Conservation (phyloP, 331 rosid genomes). For the Acacia concinna region DNA sequence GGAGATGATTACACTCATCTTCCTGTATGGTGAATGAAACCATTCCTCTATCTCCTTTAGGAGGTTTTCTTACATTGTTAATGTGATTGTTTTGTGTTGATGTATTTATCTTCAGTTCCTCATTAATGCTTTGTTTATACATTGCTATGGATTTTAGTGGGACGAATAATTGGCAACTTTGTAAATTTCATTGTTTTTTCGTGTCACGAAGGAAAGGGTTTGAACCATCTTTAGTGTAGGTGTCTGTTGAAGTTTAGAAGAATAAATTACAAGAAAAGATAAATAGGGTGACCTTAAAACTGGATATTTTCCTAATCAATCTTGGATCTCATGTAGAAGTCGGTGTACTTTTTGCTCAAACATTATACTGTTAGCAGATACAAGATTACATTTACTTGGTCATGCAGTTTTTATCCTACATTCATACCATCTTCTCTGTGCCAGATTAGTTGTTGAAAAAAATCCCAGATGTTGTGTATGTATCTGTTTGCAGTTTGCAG, state of each 20-base stretch:
- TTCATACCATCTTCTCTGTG: not conserved
- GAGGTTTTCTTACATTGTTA: conserved; percentile 11
- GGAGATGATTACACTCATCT: conserved; percentile 98
- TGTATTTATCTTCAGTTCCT: not conserved
- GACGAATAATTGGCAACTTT: conserved; percentile 14
- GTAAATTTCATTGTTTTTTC: not conserved
- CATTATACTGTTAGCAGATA: not conserved
- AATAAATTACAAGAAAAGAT: not conserved
- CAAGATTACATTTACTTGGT: not conserved
- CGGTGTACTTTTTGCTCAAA: not conserved
- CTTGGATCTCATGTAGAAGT: conserved; percentile 5
- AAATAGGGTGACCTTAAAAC: not conserved
- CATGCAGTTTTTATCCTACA: not conserved
- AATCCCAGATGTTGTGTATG: conserved; percentile 20
- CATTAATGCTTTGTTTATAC: not conserved
- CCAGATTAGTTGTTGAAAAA: conserved; percentile 13
- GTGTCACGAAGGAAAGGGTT: not conserved
- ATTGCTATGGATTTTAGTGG: not conserved
- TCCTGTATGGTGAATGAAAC: conserved; percentile 70
- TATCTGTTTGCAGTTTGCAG: conserved; percentile 4
- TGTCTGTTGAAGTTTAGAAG: conserved; percentile 21
- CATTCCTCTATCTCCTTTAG: conserved; percentile 41
- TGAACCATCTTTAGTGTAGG: not conserved
- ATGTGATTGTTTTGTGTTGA: not conserved
- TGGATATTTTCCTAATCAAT: not conserved